A percentile compares a stretch with the other conserved stretches of the same genome.
Conservation (phyloP, 2,329 filamentous ascomycete species). For the Aspergillus viridinutans region DNA sequence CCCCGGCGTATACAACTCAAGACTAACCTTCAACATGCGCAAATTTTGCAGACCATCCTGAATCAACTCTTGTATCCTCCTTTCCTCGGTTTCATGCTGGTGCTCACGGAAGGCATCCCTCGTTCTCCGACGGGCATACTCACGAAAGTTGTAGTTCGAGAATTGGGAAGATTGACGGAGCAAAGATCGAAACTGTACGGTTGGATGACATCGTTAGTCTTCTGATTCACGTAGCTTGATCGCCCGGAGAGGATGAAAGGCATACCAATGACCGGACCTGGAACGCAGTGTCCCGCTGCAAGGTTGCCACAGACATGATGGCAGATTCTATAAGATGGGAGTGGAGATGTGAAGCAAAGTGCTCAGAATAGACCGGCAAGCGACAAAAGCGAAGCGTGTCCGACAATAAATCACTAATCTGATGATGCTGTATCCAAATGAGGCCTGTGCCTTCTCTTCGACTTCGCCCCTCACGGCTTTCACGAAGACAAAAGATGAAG, state of each 20-base stretch:
- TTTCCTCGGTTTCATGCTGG: conserved; percentile 65
- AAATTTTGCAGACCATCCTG: conserved; percentile 84
- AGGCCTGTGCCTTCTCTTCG: not conserved
- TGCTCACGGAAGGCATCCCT: conserved; percentile 86
- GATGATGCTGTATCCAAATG: not conserved
- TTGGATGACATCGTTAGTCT: not conserved
- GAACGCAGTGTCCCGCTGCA: conserved; percentile 42
- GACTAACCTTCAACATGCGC: conserved; percentile 80
- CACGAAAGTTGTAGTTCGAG: conserved; percentile 93
- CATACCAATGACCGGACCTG: conserved; percentile 46
- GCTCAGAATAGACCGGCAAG: not conserved
- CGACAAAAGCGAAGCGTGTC: not conserved
- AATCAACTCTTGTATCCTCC: conserved; percentile 79
- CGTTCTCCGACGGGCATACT: conserved; percentile 89
- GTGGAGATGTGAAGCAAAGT: conserved; percentile 4
- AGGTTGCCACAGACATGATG: conserved; percentile 42
- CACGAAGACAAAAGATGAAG: not conserved
- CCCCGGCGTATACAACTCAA: not conserved
- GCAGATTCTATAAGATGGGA: not conserved
- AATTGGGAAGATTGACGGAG: conserved; percentile 84
- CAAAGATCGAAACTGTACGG: conserved; percentile 79
- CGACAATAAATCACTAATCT: not conserved
- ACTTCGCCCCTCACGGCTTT: not conserved
- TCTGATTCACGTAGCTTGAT: not conserved
- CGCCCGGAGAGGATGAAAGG: not conserved